Base-by-base conservation (phyloP, 2,329 filamentous ascomycete species). In the Ceratocystis destructans region DNA sequence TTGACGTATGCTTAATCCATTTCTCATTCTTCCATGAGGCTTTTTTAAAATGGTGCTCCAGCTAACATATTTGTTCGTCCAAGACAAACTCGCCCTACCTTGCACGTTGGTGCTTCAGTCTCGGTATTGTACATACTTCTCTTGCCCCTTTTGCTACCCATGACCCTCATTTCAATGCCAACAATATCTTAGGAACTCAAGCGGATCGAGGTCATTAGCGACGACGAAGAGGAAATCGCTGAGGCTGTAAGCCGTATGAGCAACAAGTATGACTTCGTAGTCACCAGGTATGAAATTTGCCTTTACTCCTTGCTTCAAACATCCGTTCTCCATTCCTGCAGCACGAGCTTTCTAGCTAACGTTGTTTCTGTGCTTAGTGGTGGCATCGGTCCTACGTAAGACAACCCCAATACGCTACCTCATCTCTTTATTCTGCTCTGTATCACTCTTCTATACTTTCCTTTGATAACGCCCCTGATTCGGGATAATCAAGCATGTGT, bases 381-480 rank as follows among this genome's bases (percentile, higher is more conserved):
- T 70, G 93, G 94, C 37, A 97, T 99, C 73, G 93, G 93, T 10
- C 94, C 94, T 70, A 97, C 93, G 88, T 93, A 77, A 79, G 86
- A 76, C 67, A 69, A 17, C 53, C 45, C 31, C 41, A 22, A 37
- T 20, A 37, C 55, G 33, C 12, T n/a, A 37, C 5, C 28, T 20
- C 55, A 59, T 59, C 55, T 33, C 25, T 37, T 37, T 20, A 59
- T 59, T 25, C 33, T n/a, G 25, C 55, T 59, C 33, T 59, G 55
- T 59, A 59, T 63, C 61, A 46, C 25, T 22, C 10, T 50, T 44
- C 64, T 20, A 41, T n/a, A 5, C 33, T 28, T 31, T 17, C 37
- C 28, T 5, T 59, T 15, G 6, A 8, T 44, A 22, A 10, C 31
- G 44, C 46, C 20, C 64, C 50, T 59, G 55, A 59, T 33, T 59